Evolutionary conservation across 257 asterid species (phyloP).

Genomic region (Primulina eburnea): DNA sequence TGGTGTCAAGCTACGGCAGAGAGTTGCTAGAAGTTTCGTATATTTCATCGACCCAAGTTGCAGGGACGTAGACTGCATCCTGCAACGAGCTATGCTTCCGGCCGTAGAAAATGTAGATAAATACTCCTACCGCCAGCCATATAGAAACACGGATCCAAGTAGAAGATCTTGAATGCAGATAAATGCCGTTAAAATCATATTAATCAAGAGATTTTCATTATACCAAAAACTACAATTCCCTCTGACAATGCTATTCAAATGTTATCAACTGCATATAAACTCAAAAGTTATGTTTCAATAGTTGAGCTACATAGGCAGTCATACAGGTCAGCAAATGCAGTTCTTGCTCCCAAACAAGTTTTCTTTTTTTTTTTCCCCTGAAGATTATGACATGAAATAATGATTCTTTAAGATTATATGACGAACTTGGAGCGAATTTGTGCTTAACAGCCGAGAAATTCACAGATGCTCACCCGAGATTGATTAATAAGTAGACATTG

Average conservation of each 20-base stretch:
- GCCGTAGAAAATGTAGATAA: conserved; percentile 66
- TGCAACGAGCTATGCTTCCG: conserved; percentile 70
- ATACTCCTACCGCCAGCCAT: conserved; percentile 67
- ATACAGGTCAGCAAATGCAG: not conserved
- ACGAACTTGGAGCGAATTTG: not conserved
- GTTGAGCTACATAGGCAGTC: not conserved
- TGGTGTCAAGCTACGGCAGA: conserved; percentile 28
- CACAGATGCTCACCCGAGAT: conserved; percentile 74
- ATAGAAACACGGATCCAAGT: conserved; percentile 85
- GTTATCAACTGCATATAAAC: not conserved
- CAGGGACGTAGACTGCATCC: conserved; percentile 84
- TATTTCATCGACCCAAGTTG: conserved; percentile 80
- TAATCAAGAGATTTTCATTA: not conserved
- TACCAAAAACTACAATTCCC: not conserved
- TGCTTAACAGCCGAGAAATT: conserved; percentile 4
- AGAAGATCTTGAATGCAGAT: conserved; percentile 41
- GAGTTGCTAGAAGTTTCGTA: conserved; percentile 49
- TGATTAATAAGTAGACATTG: conserved; percentile 82
- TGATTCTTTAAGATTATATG: not conserved
- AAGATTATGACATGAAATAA: not conserved
- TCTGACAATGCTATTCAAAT: not conserved
- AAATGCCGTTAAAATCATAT: not conserved
- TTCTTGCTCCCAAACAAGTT: not conserved
- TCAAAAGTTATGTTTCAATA: not conserved
- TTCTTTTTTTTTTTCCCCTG: too few relatives aligned